phyloP scores from a whole-genome alignment of 495 filamentous ascomycete genomes.

The Talaromyces ruber region DNA sequence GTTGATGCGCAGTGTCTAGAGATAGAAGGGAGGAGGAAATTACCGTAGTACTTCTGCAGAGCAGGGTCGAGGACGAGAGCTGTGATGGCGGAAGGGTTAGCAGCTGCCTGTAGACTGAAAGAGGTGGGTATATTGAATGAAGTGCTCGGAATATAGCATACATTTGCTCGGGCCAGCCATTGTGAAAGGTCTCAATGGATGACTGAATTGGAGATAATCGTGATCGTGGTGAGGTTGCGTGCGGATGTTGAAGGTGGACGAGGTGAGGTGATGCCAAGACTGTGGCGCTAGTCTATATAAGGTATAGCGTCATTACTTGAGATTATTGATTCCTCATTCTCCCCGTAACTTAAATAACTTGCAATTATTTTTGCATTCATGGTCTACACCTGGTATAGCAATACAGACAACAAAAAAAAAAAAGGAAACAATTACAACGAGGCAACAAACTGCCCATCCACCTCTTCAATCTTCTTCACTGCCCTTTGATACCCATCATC shows the following conservation, averaged over 20 bases:
- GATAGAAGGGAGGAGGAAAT: constrained; percentile 1
- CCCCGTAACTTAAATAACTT: not conserved
- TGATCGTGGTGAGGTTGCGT: not conserved
- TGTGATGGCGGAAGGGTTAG: constrained; percentile 13
- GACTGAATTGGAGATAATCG: not conserved
- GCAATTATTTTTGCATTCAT: not conserved
- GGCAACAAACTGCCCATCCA: constrained; percentile 44
- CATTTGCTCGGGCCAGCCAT: constrained; percentile 45
- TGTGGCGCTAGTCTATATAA: not conserved
- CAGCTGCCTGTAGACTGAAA: not conserved
- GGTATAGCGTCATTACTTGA: not conserved
- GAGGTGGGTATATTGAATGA: not conserved
- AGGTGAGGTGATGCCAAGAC: not conserved
- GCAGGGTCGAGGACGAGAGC: constrained; percentile 68
- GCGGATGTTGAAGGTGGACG: not conserved
- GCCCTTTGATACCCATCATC: constrained; percentile 55
- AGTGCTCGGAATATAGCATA: constrained; percentile 11
- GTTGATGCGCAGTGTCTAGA: not conserved
- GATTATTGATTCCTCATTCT: too few species aligned
- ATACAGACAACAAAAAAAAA: not conserved
- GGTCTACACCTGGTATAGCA: not conserved
- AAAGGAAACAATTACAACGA: not conserved
- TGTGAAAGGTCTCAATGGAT: not conserved
- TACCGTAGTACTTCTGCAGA: constrained; percentile 68
- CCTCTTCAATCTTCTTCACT: constrained; percentile 49